Evolutionary conservation across 306 rosid species (phyloP).

Genomic region (Carpinus viminea): DNA sequence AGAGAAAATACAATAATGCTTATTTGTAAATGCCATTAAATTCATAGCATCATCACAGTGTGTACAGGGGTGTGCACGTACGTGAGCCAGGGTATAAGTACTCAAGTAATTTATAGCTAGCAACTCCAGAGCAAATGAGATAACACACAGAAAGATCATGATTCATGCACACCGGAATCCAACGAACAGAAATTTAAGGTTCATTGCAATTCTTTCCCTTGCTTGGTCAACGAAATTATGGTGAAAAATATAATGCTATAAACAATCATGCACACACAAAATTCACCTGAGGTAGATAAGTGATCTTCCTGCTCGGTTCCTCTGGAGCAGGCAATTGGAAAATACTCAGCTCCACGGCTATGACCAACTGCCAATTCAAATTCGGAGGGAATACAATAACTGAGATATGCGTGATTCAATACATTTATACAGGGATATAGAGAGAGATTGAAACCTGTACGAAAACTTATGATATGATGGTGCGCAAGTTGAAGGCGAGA

Average conservation of each 20-base stretch:
- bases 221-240: background rate
- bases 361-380: slow-evolving; percentile 41
- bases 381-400: slow-evolving; percentile 8
- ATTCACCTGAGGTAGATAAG: slow-evolving; percentile 56
- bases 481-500: slow-evolving; percentile 22
- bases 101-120: background rate
- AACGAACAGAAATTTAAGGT: background rate
- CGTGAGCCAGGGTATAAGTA: background rate
- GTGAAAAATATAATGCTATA: background rate
- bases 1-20: background rate
- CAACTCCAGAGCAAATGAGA: background rate
- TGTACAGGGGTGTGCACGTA: background rate
- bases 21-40: background rate
- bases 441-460: slow-evolving; percentile 41
- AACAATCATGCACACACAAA: background rate
- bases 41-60: background rate
- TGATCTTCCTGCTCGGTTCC: slow-evolving; percentile 48
- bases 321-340: slow-evolving; percentile 46
- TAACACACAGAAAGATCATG: background rate
- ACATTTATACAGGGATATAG: background rate
- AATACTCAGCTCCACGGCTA: slow-evolving; percentile 33
- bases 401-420: background rate
- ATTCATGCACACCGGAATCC: background rate
- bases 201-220: background rate
- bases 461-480: slow-evolving; percentile 34